These are phyloP conservation scores for Saccharomycopsis sp. DNA, from an alignment of 805 yeast genomes.

Conservation along the genomic window DNA sequence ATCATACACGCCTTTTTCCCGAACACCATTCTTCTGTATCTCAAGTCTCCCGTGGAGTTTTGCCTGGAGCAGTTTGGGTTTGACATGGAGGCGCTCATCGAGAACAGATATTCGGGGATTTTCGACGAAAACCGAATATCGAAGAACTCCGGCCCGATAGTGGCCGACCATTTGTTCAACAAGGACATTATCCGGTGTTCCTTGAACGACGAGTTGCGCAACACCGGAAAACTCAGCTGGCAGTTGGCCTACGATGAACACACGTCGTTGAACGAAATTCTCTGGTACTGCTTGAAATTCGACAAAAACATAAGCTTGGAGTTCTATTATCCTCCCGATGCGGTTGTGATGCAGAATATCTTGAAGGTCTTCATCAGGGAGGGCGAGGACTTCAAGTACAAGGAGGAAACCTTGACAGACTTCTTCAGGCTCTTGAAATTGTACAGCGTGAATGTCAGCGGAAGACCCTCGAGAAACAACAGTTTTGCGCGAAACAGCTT, in stretches of 20 bases:
- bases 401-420: conserved; percentile 6
- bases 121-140: conserved; percentile 14
- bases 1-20: conserved; percentile 19
- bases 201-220: conserved; percentile 11
- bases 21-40: conserved; percentile 6
- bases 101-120: conserved; percentile 3
- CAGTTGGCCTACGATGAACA: conserved; percentile 1
- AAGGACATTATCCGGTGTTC: conserved; percentile 10
- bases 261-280: neutral
- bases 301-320: conserved; percentile 15
- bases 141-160: conserved; percentile 7
- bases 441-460: conserved; percentile 8
- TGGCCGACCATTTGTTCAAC: conserved; percentile 12
- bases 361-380: conserved; percentile 12
- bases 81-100: conserved; percentile 6
- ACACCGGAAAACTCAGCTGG: conserved; percentile 3
- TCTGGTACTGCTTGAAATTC: conserved; percentile 19
- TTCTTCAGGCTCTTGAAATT: conserved; percentile 9
- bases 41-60: conserved; percentile 14
- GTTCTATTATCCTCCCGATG: conserved; percentile 17
- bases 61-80: conserved; percentile 5
- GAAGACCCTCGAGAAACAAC: neutral
- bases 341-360: conserved; percentile 15
- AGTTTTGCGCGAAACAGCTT: neutral
- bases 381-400: neutral